phyloP scores from a whole-genome alignment of 192 early-diverging fungal species.

The Rhizoclosmatium globosum region DNA sequence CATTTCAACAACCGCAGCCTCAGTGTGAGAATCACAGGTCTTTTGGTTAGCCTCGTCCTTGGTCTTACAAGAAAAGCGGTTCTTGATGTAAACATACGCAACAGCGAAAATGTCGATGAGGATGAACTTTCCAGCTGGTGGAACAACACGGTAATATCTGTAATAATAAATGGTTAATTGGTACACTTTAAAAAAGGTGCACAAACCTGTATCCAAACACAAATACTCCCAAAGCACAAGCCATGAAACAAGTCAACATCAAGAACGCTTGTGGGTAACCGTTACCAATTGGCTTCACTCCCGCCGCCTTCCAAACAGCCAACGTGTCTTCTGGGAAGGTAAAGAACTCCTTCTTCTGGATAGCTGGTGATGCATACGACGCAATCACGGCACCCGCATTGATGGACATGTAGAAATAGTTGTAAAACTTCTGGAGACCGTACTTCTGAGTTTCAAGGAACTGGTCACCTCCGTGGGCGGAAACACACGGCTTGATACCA shows the following conservation, averaged over 20 bases:
- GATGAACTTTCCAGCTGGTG: constrained; percentile 66
- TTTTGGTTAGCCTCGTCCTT: constrained; percentile 9
- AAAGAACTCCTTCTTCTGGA: constrained; percentile 46
- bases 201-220: constrained; percentile 54
- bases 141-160: constrained; percentile 64
- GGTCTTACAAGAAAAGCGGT: constrained; percentile 17
- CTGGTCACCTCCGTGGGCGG: constrained; percentile 65
- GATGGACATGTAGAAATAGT: constrained; percentile 60
- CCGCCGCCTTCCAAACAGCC: not conserved
- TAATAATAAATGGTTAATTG: no score
- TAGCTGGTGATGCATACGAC: constrained; percentile 57
- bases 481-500: constrained; percentile 72
- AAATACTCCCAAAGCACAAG: constrained; percentile 53
- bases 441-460: constrained; percentile 58
- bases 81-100: constrained; percentile 33
- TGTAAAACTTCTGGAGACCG: constrained; percentile 63
- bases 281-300: constrained; percentile 22
- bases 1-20: constrained; percentile 43
- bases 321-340: constrained; percentile 28
- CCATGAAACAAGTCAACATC: constrained; percentile 55
- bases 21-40: constrained; percentile 17
- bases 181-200: no score
- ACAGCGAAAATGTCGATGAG: constrained; percentile 52
- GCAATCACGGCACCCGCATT: constrained; percentile 65
- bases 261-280: constrained; percentile 61